Evolutionary conservation across 1,139 yeast species (phyloP).

Genomic region (Suhomyces bokatorum): DNA sequence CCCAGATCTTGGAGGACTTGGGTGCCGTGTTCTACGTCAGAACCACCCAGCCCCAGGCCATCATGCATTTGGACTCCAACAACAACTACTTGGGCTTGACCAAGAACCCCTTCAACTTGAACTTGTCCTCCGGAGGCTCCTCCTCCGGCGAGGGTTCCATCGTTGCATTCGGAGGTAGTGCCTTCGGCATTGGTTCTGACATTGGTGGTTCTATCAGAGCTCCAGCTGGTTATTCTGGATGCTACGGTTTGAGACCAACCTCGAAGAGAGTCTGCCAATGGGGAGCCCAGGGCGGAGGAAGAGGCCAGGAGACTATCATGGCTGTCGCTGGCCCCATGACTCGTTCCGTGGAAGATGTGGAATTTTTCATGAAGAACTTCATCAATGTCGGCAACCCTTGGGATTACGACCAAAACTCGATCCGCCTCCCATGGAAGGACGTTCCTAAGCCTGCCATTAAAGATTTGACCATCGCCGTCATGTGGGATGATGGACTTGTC

Average conservation of each 20-base stretch:
- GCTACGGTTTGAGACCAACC: constrained; percentile 69
- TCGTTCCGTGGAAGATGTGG: constrained; percentile 62
- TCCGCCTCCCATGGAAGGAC: constrained; percentile 65
- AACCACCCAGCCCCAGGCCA: constrained; percentile 49
- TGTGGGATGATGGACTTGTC: constrained; percentile 43
- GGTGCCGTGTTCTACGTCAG: constrained; percentile 65
- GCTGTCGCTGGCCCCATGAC: constrained; percentile 67
- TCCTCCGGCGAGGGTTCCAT: constrained; percentile 79
- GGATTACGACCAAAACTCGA: constrained; percentile 56
- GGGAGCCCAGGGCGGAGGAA: constrained; percentile 57
- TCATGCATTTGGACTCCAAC: constrained; percentile 49
- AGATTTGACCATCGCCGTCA: constrained; percentile 36
- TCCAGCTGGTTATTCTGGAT: constrained; percentile 73
- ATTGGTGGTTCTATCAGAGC: constrained; percentile 79
- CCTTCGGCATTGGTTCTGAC: constrained; percentile 72
- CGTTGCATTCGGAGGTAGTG: constrained; percentile 63
- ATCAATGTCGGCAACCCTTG: constrained; percentile 69
- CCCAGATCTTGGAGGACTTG: constrained; percentile 52
- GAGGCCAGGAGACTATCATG: constrained; percentile 58
- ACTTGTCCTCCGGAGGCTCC: constrained; percentile 57
- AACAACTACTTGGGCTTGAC: constrained; percentile 44
- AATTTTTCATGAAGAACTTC: constrained; percentile 57
- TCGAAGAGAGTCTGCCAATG: constrained; percentile 54
- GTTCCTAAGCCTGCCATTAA: constrained; percentile 36
- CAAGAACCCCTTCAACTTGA: constrained; percentile 41